Evolutionary conservation across 2,329 filamentous ascomycete genomes (phyloP), one percentile per base, ranked within the genome.

Genomic region (Anisogramma anomala): DNA sequence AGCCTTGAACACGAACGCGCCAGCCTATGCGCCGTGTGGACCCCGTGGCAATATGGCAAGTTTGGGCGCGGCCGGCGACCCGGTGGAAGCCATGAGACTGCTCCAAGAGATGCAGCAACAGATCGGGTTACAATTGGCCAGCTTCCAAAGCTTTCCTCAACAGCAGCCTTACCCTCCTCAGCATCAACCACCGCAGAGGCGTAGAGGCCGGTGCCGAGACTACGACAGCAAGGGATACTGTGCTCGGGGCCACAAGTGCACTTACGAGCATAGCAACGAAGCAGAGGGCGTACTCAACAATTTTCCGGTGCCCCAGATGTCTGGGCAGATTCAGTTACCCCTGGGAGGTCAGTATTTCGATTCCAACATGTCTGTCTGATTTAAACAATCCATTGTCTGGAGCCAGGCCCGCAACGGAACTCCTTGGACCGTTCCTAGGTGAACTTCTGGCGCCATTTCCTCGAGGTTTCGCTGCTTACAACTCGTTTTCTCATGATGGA

Each of bases 211-310:
- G 43, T 88, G 83, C 53, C 68, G 72, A 43, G 79, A 85, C 56
- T 86, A 82, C 51, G 80, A 85, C 43, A 73, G 64, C 1, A 83
- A 83, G 50, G 84, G 84, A 0, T 84, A 73, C 52, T 88, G 84
- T 54, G 69, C 76, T 5, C 65, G 77, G 28, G 81, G 82, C 3
- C 74, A 67, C 50, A 71, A 68, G 17, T 88, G 84, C 58, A 70
- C 67, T 28, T 86, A 74, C 51, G 77, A 85, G 50, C 84, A 89
- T 54, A 76, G 73, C 7, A 66, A 69, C 37, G 68, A 76, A 47
- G 66, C 68, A 35, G 69, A 77, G 48, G 64, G 68, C 10, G 48
- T 61, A 3, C 65, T 58, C 37, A 36, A 37, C n/a, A 44, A 28
- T 17, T 33, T 46, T 5, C 44, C 44, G 8, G 8, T 22, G 17